Base-by-base conservation (phyloP, 257 asterid species). In the Henckelia pumila region DNA sequence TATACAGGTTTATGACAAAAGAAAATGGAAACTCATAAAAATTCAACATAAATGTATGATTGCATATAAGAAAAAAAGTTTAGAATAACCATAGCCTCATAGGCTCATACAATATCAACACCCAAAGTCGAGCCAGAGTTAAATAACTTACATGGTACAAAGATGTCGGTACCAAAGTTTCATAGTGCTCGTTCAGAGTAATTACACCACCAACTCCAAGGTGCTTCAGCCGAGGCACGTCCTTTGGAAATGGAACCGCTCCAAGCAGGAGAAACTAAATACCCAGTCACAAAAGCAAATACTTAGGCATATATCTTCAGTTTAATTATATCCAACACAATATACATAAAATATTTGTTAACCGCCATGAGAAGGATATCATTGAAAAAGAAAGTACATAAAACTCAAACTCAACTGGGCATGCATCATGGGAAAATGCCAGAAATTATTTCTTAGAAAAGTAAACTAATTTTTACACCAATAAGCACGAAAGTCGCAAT, bases 161-260 rank as follows among this genome's bases (percentile, higher is more conserved):
- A 24, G 97, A 84, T 47, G 98, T 78, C 0, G 95, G 88, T 26
- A 92, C 98, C 85, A 92, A 80, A 64, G 98, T 92, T 78, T 92
- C 98, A 55, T 87, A 92, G 47, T 95, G 87, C 79, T 92, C 97
- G 75, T 92, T 92, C 66, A 92, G 88, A 55, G 97, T 91, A 56
- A 91, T 88, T 4, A 91, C 96, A 67, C 98, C 96, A 78, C 96
- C 96, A 78, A 92, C 98, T 6, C 98, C 98, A n/a, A 92, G 92
- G 78, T 76, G 85, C 88, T 86, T 89, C 85, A 92, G 75, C 52
- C 91, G 84, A 28, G 82, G 91, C 29, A 92, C 98, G 70, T 92
- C 98, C 61, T 86, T 87, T 0, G 96, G 97, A 68, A 89, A 92
- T 24, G 98, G 98, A 80, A 92, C 98, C 25, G 96, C 98, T 67